Conservation (phyloP, 352 stramenopile species). For the Blastocystis sp. region DNA sequence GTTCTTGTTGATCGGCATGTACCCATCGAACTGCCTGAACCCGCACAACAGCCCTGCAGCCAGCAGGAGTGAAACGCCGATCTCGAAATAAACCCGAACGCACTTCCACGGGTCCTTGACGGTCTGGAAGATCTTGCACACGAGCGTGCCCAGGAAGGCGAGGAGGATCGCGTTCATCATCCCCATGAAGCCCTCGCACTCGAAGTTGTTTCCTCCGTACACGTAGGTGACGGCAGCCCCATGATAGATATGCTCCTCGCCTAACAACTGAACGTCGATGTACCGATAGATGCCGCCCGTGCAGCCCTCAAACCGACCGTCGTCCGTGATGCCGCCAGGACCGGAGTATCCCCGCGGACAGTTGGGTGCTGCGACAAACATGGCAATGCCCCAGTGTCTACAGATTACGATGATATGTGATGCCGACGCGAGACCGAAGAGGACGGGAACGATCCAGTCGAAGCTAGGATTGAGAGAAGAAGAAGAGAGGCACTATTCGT, state of each 20-base stretch:
- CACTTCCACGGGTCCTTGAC: conserved; percentile 30
- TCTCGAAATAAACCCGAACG: conserved; percentile 27
- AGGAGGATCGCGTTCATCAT: conserved; percentile 64
- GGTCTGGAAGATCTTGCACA: conserved; percentile 6
- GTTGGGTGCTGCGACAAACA: conserved; percentile 11
- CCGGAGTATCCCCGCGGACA: conserved; percentile 54
- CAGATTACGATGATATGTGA: not conserved
- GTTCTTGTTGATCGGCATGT: conserved; percentile 74
- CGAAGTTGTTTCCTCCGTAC: conserved; percentile 54
- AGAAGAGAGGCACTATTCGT: not conserved
- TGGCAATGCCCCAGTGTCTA: conserved; percentile 61
- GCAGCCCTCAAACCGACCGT: conserved; percentile 29
- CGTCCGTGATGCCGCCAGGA: conserved; percentile 46
- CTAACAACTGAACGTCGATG: conserved; percentile 63
- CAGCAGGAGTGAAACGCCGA: conserved; percentile 9
- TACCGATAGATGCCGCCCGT: conserved; percentile 69
- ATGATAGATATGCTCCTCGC: conserved; percentile 71
- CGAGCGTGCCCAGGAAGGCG: conserved; percentile 40
- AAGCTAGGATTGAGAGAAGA: not conserved
- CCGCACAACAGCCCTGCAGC: conserved; percentile 47
- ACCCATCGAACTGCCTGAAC: conserved; percentile 67
- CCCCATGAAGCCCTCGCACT: conserved; percentile 67
- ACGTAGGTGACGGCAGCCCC: conserved; percentile 36
- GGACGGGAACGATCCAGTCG: conserved; percentile 27
- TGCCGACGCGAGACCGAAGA: conserved; percentile 12